Evolutionary conservation across 2,329 filamentous ascomycete genomes (phyloP).

Genomic region (Penicillium sp.): DNA sequence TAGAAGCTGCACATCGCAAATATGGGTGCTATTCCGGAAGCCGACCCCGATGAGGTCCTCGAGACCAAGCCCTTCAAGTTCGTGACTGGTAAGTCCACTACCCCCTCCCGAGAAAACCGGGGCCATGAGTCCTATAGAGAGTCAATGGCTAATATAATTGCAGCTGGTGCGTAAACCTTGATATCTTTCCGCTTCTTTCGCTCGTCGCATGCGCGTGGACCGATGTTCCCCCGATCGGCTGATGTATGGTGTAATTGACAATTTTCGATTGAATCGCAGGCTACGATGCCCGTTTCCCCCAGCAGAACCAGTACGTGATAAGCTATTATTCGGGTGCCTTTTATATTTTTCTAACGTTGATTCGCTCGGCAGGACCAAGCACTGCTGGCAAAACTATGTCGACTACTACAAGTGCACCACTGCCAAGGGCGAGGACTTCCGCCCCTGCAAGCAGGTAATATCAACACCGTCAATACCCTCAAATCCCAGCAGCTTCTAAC

Average conservation of each 20-base stretch:
- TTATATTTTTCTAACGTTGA: slow-evolving; percentile 10
- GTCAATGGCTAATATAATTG: slow-evolving; percentile 41
- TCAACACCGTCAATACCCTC: background rate
- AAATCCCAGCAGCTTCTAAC: slow-evolving; percentile 3
- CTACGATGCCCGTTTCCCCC: slow-evolving; percentile 98
- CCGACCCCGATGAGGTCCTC: slow-evolving; percentile 67
- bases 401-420: slow-evolving; percentile 99
- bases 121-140: slow-evolving; percentile 24
- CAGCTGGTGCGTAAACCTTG: slow-evolving; percentile 48
- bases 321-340: background rate
- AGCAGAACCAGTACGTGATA: slow-evolving; percentile 67
- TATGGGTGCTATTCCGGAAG: slow-evolving; percentile 73
- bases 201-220: slow-evolving; percentile 9
- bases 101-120: slow-evolving; percentile 19
- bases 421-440: slow-evolving; percentile 98
- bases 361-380: slow-evolving; percentile 65
- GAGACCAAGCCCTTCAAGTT: slow-evolving; percentile 99
- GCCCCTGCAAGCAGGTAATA: slow-evolving; percentile 88
- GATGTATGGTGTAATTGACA: slow-evolving; percentile 24
- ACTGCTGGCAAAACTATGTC: slow-evolving; percentile 99
- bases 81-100: slow-evolving; percentile 77
- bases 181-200: slow-evolving; percentile 10
- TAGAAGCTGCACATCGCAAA: slow-evolving; percentile 47
- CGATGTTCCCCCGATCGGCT: slow-evolving; percentile 13
- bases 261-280: slow-evolving; percentile 55